A percentile compares a stretch with the other conserved stretches of the same genome.
phyloP scores from a whole-genome alignment of 176 grass and related monocot genomes.

The Stipa capillata region DNA sequence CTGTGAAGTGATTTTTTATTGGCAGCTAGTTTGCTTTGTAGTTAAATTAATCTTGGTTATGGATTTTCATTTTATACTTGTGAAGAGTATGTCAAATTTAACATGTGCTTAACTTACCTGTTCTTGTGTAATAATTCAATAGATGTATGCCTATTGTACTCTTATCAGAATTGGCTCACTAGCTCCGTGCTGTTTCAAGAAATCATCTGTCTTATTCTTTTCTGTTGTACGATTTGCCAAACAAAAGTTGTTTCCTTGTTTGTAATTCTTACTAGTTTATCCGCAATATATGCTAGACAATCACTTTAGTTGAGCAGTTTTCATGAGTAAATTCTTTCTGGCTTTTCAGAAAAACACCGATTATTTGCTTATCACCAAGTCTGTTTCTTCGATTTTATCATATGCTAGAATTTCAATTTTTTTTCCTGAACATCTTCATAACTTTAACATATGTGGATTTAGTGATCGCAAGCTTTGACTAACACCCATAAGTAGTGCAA shows the following conservation, averaged over 20 bases:
- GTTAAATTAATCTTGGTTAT: neutral
- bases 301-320: neutral
- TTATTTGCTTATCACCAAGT: neutral
- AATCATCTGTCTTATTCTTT: neutral
- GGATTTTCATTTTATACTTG: neutral
- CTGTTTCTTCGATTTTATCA: neutral
- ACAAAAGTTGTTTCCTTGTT: neutral
- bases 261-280: neutral
- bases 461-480: constrained; percentile 4
- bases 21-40: neutral
- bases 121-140: neutral
- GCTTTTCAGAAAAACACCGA: neutral
- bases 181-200: neutral
- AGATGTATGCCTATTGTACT: neutral
- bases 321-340: neutral
- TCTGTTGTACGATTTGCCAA: neutral
- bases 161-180: neutral
- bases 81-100: neutral
- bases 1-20: constrained; percentile 20
- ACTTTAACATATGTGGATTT: neutral
- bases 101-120: neutral
- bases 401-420: neutral
- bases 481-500: neutral
- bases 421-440: constrained; percentile 4
- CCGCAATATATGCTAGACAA: neutral